These are phyloP conservation scores for Hevea brasiliensis DNA, from an alignment of 345 rosid genomes.

Conservation along the genomic window DNA sequence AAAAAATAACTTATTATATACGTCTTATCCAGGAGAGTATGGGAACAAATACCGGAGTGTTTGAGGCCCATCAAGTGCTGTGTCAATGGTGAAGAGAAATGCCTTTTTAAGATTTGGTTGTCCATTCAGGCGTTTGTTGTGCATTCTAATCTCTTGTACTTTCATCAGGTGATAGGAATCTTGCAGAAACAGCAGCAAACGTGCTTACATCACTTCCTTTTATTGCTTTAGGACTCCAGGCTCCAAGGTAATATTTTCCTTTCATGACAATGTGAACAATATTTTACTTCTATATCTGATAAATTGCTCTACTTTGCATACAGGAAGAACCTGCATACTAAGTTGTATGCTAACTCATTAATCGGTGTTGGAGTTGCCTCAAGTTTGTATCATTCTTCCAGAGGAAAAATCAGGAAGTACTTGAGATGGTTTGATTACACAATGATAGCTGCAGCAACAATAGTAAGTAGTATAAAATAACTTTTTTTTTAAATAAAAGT, in stretches of 20 bases:
- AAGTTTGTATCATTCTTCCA: constrained; percentile 80
- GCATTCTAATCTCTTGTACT: constrained; percentile 12
- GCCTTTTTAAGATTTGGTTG: not conserved
- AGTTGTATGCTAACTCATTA: constrained; percentile 86
- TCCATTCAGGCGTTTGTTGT: not conserved
- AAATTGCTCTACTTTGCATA: constrained; percentile 10
- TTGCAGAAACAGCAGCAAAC: constrained; percentile 71
- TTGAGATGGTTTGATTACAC: constrained; percentile 91
- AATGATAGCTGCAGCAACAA: constrained; percentile 84
- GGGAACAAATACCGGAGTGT: constrained; percentile 96
- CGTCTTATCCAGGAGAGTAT: constrained; percentile 56
- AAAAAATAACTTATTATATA: constrained; percentile 1
- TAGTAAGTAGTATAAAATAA: constrained; percentile 44
- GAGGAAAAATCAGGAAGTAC: constrained; percentile 73
- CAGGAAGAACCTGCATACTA: constrained; percentile 72
- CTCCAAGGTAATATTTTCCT: constrained; percentile 64
- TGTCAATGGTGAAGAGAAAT: constrained; percentile 47
- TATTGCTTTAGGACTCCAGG: constrained; percentile 75
- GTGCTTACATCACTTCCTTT: constrained; percentile 94
- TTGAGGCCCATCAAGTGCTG: constrained; percentile 69
- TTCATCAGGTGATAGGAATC: constrained; percentile 61
- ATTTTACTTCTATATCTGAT: constrained; percentile 7
- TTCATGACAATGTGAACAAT: not conserved
- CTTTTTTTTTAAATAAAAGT: not conserved
- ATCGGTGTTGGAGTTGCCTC: constrained; percentile 94